Evolutionary conservation across 202 grass and related monocot species (phyloP).

Genomic region (Saccharum hybrid): DNA sequence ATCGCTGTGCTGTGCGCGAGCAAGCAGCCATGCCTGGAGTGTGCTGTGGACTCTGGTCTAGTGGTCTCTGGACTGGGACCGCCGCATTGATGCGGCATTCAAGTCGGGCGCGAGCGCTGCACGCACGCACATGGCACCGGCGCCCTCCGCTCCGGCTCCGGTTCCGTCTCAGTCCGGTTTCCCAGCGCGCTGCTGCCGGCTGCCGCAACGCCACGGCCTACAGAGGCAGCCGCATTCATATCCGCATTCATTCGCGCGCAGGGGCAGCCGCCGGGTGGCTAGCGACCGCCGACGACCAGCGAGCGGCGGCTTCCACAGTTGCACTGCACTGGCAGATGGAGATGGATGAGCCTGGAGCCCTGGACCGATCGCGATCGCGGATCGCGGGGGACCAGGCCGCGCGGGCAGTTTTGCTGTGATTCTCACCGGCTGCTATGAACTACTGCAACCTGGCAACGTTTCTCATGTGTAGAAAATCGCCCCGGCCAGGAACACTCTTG

Average conservation of each 20-base stretch:
- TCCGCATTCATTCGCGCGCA: no score
- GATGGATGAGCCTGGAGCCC: neutral
- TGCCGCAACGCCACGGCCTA: no score
- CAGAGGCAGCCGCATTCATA: neutral
- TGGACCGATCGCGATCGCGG: neutral
- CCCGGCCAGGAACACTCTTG: neutral
- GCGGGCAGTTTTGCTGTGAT: neutral
- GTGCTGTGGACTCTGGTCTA: neutral
- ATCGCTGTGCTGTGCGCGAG: neutral
- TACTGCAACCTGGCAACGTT: neutral
- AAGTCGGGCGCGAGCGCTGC: constrained; percentile 32
- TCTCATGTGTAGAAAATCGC: neutral
- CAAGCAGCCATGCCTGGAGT: neutral
- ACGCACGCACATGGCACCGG: constrained; percentile 40
- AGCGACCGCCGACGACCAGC: no score
- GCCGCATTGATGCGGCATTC: constrained; percentile 59
- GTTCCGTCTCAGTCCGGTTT: neutral
- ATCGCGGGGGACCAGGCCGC: no score
- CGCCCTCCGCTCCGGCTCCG: neutral
- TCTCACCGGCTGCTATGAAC: no score
- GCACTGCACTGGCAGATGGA: neutral
- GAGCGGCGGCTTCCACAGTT: neutral
- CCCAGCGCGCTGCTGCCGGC: neutral
- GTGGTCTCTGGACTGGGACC: neutral
- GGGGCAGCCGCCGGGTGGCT: neutral